phyloP scores from a whole-genome alignment of 495 filamentous ascomycete genomes.

The Hypoxylon fragiforme region DNA sequence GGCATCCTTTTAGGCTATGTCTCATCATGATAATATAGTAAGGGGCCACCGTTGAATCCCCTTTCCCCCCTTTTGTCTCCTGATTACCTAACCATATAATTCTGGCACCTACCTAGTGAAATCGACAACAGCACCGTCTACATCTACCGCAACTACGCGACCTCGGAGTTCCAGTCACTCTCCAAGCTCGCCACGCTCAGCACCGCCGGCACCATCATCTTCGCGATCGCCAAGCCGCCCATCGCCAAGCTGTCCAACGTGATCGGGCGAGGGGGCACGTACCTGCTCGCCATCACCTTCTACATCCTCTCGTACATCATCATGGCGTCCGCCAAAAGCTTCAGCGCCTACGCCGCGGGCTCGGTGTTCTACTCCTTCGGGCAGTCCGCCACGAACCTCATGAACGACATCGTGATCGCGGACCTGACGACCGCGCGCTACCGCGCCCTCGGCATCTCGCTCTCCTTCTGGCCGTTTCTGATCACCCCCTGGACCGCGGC shows the following conservation, averaged over 20 bases:
- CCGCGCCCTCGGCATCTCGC: conserved; percentile 49
- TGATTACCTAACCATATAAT: too few species aligned
- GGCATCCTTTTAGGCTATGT: conserved; percentile 33
- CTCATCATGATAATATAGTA: conserved; percentile 55
- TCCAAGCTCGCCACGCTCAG: conserved; percentile 48
- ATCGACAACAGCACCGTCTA: conserved; percentile 54
- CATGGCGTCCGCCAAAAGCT: conserved; percentile 48
- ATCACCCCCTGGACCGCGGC: conserved; percentile 50
- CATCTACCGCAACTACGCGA: conserved; percentile 52
- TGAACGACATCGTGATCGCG: conserved; percentile 53
- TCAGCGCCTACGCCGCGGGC: conserved; percentile 51
- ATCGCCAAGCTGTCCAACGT: conserved; percentile 55
- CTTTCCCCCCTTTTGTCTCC: too few species aligned
- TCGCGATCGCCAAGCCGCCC: conserved; percentile 51
- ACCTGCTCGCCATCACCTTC: conserved; percentile 47
- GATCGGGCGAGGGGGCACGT: conserved; percentile 51
- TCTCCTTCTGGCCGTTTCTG: conserved; percentile 52
- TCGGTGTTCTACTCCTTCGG: conserved; percentile 52
- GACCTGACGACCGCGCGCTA: conserved; percentile 52
- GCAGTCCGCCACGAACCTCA: conserved; percentile 50
- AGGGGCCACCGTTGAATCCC: too few species aligned
- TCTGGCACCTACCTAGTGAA: too few species aligned
- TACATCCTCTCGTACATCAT: conserved; percentile 53
- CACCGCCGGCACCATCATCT: conserved; percentile 50
- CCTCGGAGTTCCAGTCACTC: conserved; percentile 48